Evolutionary conservation across 73 alveolate species (phyloP).

Genomic region (Paramecium caudatum): DNA sequence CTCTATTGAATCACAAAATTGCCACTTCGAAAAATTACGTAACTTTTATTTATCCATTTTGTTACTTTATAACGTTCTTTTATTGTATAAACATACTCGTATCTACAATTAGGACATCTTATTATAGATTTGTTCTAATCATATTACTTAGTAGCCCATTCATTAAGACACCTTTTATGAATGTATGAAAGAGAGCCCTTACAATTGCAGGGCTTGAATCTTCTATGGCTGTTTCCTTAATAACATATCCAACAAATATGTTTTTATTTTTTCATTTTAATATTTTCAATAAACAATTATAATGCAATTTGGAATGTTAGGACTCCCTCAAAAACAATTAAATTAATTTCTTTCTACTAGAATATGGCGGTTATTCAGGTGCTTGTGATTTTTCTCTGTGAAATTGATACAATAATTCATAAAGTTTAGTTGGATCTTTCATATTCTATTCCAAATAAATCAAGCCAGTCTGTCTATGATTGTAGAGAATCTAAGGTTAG

Average conservation of each 20-base stretch:
- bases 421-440: background rate
- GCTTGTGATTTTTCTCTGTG: background rate
- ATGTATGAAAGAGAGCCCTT: conserved; percentile 27
- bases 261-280: conserved; percentile 44
- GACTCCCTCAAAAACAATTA: conserved; percentile 21
- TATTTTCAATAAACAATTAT: conserved; percentile 43
- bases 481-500: background rate
- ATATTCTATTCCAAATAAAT: conserved; percentile 22
- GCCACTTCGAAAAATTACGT: conserved; percentile 39
- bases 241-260: conserved; percentile 37
- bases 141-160: conserved; percentile 39
- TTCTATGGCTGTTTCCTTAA: background rate
- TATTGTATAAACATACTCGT: conserved; percentile 17
- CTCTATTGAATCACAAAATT: conserved; percentile 23
- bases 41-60: conserved; percentile 1
- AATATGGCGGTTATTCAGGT: background rate
- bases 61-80: conserved; percentile 17
- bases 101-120: conserved; percentile 41
- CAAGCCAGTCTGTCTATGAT: background rate
- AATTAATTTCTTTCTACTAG: conserved; percentile 22
- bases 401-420: background rate
- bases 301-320: background rate
- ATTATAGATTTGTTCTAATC: background rate
- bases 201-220: conserved; percentile 32
- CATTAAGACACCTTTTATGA: conserved; percentile 9